phyloP scores from a whole-genome alignment of 139 green algal species.

The Chlorella sp. region DNA sequence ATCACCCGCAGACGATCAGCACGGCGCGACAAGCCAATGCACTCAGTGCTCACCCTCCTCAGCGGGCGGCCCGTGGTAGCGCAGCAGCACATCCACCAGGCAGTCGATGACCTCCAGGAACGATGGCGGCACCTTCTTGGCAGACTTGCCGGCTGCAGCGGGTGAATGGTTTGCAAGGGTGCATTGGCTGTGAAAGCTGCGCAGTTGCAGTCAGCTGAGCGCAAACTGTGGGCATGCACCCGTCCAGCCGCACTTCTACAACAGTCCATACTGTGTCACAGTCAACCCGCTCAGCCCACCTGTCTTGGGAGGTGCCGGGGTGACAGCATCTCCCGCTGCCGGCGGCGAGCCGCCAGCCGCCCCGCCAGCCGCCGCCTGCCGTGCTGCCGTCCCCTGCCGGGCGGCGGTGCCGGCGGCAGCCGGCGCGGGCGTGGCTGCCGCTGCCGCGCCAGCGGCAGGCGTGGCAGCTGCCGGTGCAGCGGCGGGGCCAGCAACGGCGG shows the following conservation, averaged over 20 bases:
- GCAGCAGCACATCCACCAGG: slow-evolving; percentile 81
- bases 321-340: not conserved
- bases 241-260: too few species aligned
- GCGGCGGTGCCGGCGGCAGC: not conserved
- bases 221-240: too few species aligned
- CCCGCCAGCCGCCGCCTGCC: not conserved
- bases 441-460: not conserved
- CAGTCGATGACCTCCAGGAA: slow-evolving; percentile 88
- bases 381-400: not conserved
- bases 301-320: slow-evolving; percentile 20
- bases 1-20: too few species aligned
- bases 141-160: slow-evolving; percentile 27
- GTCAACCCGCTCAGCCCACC: not conserved
- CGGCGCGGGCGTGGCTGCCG: not conserved
- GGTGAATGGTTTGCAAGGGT: too few species aligned
- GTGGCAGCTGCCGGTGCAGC: not conserved
- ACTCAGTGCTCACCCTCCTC: not conserved
- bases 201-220: too few species aligned
- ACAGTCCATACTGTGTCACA: too few species aligned
- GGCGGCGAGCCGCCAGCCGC: slow-evolving; percentile 7
- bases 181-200: too few species aligned
- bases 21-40: too few species aligned
- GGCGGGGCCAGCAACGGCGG: not conserved
- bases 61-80: slow-evolving; percentile 51
- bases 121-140: slow-evolving; percentile 68